Percentiles rank a stretch among this genome's conserved stretches.
Conservation (phyloP, 2,329 filamentous ascomycete genomes). For the Beauveria bassiana region DNA sequence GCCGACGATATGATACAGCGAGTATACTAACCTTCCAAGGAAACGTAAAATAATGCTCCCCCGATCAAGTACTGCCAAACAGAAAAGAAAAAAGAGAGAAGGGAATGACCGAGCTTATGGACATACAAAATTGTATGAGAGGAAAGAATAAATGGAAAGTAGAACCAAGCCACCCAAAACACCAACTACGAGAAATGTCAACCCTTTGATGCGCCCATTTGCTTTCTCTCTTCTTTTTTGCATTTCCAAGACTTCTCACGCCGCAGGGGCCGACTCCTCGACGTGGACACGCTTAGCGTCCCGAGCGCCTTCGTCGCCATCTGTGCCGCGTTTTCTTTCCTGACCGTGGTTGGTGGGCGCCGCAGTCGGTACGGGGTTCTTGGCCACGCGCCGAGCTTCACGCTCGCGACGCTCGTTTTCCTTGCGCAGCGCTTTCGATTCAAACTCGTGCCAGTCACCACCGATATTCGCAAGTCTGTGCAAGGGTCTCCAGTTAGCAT, state of each 20-base stretch:
- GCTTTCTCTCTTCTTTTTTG: too few species aligned
- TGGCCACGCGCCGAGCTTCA: slow-evolving; percentile 40
- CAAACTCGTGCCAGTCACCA: slow-evolving; percentile 98
- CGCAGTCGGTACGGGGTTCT: slow-evolving; percentile 16
- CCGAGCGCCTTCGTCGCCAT: slow-evolving; percentile 22
- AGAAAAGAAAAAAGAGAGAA: too few species aligned
- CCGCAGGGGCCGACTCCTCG: neutral
- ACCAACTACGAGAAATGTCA: too few species aligned
- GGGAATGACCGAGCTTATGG: too few species aligned
- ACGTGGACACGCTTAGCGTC: slow-evolving; percentile 24
- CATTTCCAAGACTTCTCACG: neutral
- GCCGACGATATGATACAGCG: too few species aligned
- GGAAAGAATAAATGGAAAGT: too few species aligned
- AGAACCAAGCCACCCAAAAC: too few species aligned
- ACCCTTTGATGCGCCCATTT: too few species aligned
- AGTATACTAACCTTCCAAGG: too few species aligned
- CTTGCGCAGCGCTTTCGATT: slow-evolving; percentile 87
- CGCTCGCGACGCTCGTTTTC: slow-evolving; percentile 68
- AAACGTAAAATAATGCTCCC: too few species aligned
- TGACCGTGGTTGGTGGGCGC: slow-evolving; percentile 18
- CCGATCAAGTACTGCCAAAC: too few species aligned
- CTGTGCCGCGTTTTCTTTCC: slow-evolving; percentile 34
- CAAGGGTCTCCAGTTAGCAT: slow-evolving; percentile 21
- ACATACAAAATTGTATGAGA: too few species aligned
- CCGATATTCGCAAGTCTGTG: slow-evolving; percentile 66